Evolutionary conservation across 768 basidiomycete genomes (phyloP), one percentile per base, ranked within the genome.

Genomic region (Dacryopinax spathularia): DNA sequence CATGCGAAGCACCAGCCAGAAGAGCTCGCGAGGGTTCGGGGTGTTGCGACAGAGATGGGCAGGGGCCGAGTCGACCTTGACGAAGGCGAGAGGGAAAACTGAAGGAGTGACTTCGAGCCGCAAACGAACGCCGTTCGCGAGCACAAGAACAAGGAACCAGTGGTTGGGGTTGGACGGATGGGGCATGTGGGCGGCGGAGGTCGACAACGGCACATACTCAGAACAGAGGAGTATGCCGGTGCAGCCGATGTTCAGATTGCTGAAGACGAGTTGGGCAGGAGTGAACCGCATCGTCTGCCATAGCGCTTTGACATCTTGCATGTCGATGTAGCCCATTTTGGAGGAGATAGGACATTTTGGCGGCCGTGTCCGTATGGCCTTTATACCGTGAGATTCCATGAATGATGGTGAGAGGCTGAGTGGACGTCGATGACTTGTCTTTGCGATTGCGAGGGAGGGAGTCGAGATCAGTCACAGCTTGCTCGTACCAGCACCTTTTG

Each of bases 311-410:
- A 56, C 48, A 56, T 56, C 31, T 29, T 56, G 48, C 48, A 56
- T 56, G 31, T 56, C 48, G 48, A 56, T 29, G 48, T 56, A 29
- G 31, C 48, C 48, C 48, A 56, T 56, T 56, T 56, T 56, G 29
- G 48, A 31, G 48, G 48, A 31, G 29, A 18, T n/a, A n/a, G n/a
- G n/a, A n/a, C n/a, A n/a, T n/a, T n/a, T n/a, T n/a, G n/a, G n/a
- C n/a, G n/a, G n/a, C n/a, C n/a, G n/a, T n/a, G n/a, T n/a, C n/a
- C n/a, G n/a, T n/a, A n/a, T n/a, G n/a, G n/a, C n/a, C n/a, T n/a
- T n/a, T n/a, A n/a, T n/a, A n/a, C n/a, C n/a, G n/a, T n/a, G n/a
- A n/a, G n/a, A n/a, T n/a, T n/a, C n/a, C n/a, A n/a, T n/a, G n/a
- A n/a, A n/a, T n/a, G n/a, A n/a, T n/a, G n/a, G n/a, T n/a, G n/a